Percentiles rank a stretch among this genome's conserved stretches.
Evolutionary conservation across 208 protist genomes (phyloP).

Genomic region (Zelonia costaricensis): DNA sequence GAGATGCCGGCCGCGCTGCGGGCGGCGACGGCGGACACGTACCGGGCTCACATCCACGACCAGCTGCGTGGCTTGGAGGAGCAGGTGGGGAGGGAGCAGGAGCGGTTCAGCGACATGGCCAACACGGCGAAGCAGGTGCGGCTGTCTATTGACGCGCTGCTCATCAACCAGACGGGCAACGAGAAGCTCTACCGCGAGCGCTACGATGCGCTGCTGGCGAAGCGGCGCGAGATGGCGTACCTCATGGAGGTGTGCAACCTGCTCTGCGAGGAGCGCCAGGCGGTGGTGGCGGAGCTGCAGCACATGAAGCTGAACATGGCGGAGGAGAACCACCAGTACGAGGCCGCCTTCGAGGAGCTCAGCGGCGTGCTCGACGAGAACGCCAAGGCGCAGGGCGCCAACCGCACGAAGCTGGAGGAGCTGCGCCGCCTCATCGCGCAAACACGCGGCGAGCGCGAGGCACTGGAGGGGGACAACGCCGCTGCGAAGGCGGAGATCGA

Average conservation of each 20-base stretch:
- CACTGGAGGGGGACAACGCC: constrained; percentile 35
- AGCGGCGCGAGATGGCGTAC: constrained; percentile 91
- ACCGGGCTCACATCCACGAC: constrained; percentile 38
- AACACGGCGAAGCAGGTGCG: constrained; percentile 79
- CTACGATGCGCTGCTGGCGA: constrained; percentile 84
- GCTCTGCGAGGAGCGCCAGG: constrained; percentile 83
- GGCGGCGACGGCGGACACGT: constrained; percentile 6
- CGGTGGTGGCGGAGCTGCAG: constrained; percentile 40
- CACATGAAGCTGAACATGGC: constrained; percentile 40
- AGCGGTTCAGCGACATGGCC: constrained; percentile 84
- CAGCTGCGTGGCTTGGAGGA: constrained; percentile 89
- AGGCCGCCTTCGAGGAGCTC: constrained; percentile 73
- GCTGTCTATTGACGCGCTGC: constrained; percentile 85
- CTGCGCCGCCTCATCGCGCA: constrained; percentile 37
- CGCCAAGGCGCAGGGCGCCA: constrained; percentile 29
- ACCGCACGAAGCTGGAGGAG: constrained; percentile 49
- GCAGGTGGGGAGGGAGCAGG: constrained; percentile 79
- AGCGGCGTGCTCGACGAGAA: constrained; percentile 69
- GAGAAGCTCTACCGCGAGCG: constrained; percentile 84
- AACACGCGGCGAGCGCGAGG: constrained; percentile 39
- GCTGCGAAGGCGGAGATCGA: constrained; percentile 12
- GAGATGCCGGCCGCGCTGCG: constrained; percentile 11
- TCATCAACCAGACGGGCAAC: constrained; percentile 85
- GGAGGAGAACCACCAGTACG: constrained; percentile 60
- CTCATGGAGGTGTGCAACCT: constrained; percentile 92